Evolutionary conservation across 2,329 filamentous ascomycete species (phyloP).

Genomic region (Drechslerella coelobrocha): DNA sequence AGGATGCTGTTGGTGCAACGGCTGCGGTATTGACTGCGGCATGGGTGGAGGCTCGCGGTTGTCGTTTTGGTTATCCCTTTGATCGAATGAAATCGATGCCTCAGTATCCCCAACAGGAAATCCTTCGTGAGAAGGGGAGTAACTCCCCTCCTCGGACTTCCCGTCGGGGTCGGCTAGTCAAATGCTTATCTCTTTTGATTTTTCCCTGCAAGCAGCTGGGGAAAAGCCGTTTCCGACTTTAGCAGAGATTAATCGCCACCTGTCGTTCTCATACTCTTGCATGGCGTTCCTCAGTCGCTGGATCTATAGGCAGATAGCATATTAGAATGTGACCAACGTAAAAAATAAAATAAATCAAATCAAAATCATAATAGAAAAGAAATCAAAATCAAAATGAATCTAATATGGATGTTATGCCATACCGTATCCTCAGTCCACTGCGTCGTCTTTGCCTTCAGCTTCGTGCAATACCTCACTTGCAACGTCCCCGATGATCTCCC

Average conservation of each 20-base stretch:
- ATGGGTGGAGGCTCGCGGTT: conserved; percentile 44
- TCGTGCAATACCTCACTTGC: conserved; percentile 93
- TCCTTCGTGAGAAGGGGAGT: conserved; percentile 51
- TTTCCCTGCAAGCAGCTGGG: conserved; percentile 83
- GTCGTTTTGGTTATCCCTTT: conserved; percentile 48
- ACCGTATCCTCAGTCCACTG: conserved; percentile 95
- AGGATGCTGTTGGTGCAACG: conserved; percentile 19
- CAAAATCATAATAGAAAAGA: no score
- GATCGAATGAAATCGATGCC: conserved; percentile 50
- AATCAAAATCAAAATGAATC: no score
- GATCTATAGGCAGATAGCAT: conserved; percentile 66
- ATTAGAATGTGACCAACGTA: no score
- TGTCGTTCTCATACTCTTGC: conserved; percentile 86
- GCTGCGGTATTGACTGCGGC: conserved; percentile 21
- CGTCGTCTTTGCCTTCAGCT: conserved; percentile 90
- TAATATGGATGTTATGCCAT: conserved; percentile 57
- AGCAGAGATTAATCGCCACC: conserved; percentile 88
- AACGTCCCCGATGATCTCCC: conserved; percentile 87
- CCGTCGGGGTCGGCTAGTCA: conserved; percentile 51
- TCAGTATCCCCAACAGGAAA: conserved; percentile 51
- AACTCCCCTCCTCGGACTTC: conserved; percentile 52
- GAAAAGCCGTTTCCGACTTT: conserved; percentile 92
- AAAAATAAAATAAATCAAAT: no score
- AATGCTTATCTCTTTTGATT: conserved; percentile 68
- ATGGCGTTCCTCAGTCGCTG: conserved; percentile 77